phyloP scores from a whole-genome alignment of 768 basidiomycete species.

The Trametes meyenii region DNA sequence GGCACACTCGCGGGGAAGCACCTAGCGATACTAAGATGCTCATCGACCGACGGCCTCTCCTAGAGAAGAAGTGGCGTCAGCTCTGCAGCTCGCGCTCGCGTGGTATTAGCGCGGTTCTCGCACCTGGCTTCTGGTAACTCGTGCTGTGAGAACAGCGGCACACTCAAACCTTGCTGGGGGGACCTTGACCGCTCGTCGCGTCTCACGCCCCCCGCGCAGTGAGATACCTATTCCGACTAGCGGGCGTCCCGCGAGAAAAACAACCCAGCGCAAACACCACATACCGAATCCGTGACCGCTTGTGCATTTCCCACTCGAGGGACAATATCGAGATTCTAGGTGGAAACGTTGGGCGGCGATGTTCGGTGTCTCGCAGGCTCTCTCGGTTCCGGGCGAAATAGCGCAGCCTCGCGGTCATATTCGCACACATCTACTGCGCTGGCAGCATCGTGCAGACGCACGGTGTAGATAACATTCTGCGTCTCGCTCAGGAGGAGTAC shows the following conservation, averaged over 20 bases:
- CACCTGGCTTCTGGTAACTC: conserved; percentile 1
- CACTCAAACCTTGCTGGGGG: neutral
- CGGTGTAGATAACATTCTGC: neutral
- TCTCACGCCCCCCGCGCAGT: neutral
- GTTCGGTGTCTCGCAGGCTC: too few relatives aligned
- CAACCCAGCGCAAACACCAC: neutral
- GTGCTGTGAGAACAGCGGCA: neutral
- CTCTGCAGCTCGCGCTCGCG: neutral
- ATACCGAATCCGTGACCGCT: neutral
- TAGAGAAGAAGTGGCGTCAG: neutral
- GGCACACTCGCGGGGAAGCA: too few relatives aligned
- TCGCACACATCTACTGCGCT: neutral
- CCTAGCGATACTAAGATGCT: neutral
- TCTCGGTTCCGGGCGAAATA: neutral
- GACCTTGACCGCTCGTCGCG: neutral
- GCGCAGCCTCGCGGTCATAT: neutral
- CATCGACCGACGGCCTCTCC: neutral
- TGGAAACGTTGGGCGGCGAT: too few relatives aligned
- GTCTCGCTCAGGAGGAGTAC: neutral
- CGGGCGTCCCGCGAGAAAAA: neutral
- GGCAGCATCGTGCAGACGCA: neutral
- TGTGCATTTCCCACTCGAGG: neutral
- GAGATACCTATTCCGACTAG: neutral
- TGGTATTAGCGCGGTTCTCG: neutral
- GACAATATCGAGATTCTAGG: neutral